A percentile compares a stretch with the other conserved stretches of the same genome.
phyloP scores from a whole-genome alignment of 2,329 filamentous ascomycete genomes.

The Hypoxylon sp. region DNA sequence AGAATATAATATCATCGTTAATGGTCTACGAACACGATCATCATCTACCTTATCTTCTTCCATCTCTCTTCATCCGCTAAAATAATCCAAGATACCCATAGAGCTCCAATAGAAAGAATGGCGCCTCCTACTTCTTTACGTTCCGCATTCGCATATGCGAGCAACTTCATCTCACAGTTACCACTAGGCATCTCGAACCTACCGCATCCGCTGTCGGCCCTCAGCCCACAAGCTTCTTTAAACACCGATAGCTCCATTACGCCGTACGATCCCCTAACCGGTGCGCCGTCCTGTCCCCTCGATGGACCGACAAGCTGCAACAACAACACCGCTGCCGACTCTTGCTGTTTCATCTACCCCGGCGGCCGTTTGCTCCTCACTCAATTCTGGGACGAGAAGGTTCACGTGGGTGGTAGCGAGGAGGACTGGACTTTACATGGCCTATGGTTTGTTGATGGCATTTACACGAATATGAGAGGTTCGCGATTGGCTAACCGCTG shows the following conservation, averaged over 20 bases:
- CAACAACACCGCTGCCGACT: slow-evolving; percentile 53
- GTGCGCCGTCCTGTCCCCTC: slow-evolving; percentile 55
- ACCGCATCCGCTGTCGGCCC: slow-evolving; percentile 42
- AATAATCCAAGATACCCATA: not conserved
- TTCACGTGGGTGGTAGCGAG: slow-evolving; percentile 56
- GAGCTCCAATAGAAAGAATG: slow-evolving; percentile 32
- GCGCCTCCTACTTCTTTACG: slow-evolving; percentile 49
- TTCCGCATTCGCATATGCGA: slow-evolving; percentile 50
- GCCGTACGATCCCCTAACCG: slow-evolving; percentile 53
- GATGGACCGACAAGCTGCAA: slow-evolving; percentile 58
- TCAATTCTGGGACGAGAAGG: slow-evolving; percentile 59
- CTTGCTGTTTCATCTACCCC: slow-evolving; percentile 58
- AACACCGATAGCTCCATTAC: slow-evolving; percentile 38
- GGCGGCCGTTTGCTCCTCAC: slow-evolving; percentile 57
- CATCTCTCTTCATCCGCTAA: not conserved
- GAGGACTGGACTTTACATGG: slow-evolving; percentile 60
- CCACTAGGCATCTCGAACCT: slow-evolving; percentile 45
- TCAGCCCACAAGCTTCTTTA: slow-evolving; percentile 36
- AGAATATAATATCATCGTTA: not conserved
- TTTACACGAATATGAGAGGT: not conserved
- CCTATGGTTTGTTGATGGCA: slow-evolving; percentile 53
- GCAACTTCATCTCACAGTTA: slow-evolving; percentile 52
- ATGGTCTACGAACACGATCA: not conserved
- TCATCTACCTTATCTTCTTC: not conserved
- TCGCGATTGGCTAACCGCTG: slow-evolving; percentile 4